phyloP scores from a whole-genome alignment of 176 grass and related monocot species.

The Cocos nucifera region DNA sequence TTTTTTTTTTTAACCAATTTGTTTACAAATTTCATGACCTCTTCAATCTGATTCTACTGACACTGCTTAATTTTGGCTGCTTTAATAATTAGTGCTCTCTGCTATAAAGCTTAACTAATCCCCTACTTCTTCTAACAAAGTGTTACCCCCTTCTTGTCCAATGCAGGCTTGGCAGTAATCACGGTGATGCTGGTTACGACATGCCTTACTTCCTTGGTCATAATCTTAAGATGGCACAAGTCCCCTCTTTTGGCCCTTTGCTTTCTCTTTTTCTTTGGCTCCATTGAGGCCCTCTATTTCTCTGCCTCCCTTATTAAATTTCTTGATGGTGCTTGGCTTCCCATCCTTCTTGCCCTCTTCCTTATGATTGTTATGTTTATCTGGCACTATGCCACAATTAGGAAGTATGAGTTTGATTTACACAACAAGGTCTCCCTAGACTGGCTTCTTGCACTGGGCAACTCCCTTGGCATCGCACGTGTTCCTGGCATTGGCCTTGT shows the following conservation, averaged over 20 bases:
- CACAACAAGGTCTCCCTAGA: slow-evolving; percentile 19
- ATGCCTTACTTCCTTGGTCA: slow-evolving; percentile 17
- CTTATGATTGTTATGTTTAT: slow-evolving; percentile 9
- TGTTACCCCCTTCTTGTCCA: not conserved
- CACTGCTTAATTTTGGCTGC: no score
- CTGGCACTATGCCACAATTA: slow-evolving; percentile 14
- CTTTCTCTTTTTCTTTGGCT: slow-evolving; percentile 17
- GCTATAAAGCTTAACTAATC: no score
- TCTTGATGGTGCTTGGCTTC: slow-evolving; percentile 18
- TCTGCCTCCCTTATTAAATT: slow-evolving; percentile 16
- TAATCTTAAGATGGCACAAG: slow-evolving; percentile 12
- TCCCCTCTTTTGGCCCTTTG: slow-evolving; percentile 1
- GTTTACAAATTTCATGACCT: no score
- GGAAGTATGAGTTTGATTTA: slow-evolving; percentile 19
- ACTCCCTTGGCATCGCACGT: slow-evolving; percentile 11
- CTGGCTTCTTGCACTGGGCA: slow-evolving; percentile 13
- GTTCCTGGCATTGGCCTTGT: slow-evolving; percentile 16
- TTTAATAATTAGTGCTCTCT: no score
- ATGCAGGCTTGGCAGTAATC: slow-evolving; percentile 14
- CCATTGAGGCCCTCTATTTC: slow-evolving; percentile 12
- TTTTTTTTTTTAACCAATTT: no score
- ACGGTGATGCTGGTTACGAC: slow-evolving; percentile 17
- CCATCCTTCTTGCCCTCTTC: slow-evolving; percentile 10
- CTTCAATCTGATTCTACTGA: no score
- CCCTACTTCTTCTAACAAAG: no score